Base-by-base conservation (phyloP, 768 basidiomycete genomes). In the Lepiota brunneoincarnata region DNA sequence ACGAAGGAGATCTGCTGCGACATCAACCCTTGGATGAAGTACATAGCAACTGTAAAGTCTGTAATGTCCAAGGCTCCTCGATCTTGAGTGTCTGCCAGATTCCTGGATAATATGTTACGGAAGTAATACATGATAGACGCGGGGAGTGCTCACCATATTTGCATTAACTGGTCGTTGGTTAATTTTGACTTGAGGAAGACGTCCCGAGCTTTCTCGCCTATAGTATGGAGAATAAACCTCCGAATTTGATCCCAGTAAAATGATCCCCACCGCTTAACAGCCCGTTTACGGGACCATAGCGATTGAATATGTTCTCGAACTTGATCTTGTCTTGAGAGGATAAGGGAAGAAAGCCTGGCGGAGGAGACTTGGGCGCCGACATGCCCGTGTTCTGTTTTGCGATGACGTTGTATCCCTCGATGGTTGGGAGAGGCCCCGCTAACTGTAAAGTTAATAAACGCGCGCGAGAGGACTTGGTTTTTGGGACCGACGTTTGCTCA, bases 31-130 rank as follows among this genome's bases (percentile, higher is more conserved):
- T 98, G 94, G 59, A 98, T 94, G 65, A 98, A 82, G 69, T 92
- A 93, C 94, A 97, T 95, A 37, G 88, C 97, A 63, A 99, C 84
- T 56, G 89, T 87, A 66, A 99, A 99, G 70, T 99, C 97, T 41
- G 87, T 78, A 14, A 84, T 74, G 67, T 99, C 97, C 56, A 99
- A 84, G 11, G 79, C 75, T 48, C 97, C 96, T 57, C 97, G 82
- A 60, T 89, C 83, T 69, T 95, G 90, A 3, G 94, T 95, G 69
- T 99, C 97, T n/a, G 95, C 89, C 36, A 99, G 80, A 58, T 80
- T 87, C 95, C 94, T 97, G 2, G 43, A 37, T 41, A 35, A 39
- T 36, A 49, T 21, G 21, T 36, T 48, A 44, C 57, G 18, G 63
- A 52, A 12, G 12, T 28, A 39, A 44, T 23, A 34, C 26, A 52